Base-by-base conservation (phyloP, 768 basidiomycete species). In the Termitomyces sp. region DNA sequence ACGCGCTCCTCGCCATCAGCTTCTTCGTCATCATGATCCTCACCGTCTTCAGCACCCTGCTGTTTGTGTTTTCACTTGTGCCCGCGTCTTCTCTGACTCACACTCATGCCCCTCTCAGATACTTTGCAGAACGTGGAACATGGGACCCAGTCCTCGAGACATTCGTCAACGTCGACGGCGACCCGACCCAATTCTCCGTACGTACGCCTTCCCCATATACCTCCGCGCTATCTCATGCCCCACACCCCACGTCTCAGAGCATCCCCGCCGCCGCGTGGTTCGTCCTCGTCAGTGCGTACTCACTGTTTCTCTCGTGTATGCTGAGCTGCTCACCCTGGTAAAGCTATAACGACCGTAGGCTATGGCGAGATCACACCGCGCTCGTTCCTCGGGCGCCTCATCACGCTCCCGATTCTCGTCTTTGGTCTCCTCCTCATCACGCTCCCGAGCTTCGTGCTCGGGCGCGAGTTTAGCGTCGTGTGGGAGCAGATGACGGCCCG, bases 331-430 rank as follows among this genome's bases (percentile, higher is more conserved):
- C n/a, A n/a, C n/a, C n/a, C n/a, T n/a, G n/a, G n/a, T 40, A 9
- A 8, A 48, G 47, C 49, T 21, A 53, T 59, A 1, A 61, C 45
- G 1, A 37, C 51, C 25, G 31, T 93, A 1, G 92, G 94, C 12
- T 96, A 94, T 63, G 94, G 94, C 37, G 94, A 96, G 70, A 91
- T 95, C 53, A 92, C 90, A 0, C 94, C 94, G 0, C 83, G 90
- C 12, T 92, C 92, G 1, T 86, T 89, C 69, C 77, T 95, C n/a
- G 94, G 94, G 0, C 86, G 92, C 2, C 75, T 95, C 35, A 76
- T 96, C 62, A 93, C 94, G 0, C 74, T 95, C 1, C 94, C 94
- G 0, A 80, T 97, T 19, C 84, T 97, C 47, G 80, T 92, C 12
- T 95, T 92, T 63, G 94, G 94, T 3, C 77, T 96, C 10, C 78